A percentile compares a stretch with the other conserved stretches of the same genome.
These are phyloP conservation scores for Tricholoma matsutake DNA, from an alignment of 768 basidiomycete genomes.

Conservation along the genomic window DNA sequence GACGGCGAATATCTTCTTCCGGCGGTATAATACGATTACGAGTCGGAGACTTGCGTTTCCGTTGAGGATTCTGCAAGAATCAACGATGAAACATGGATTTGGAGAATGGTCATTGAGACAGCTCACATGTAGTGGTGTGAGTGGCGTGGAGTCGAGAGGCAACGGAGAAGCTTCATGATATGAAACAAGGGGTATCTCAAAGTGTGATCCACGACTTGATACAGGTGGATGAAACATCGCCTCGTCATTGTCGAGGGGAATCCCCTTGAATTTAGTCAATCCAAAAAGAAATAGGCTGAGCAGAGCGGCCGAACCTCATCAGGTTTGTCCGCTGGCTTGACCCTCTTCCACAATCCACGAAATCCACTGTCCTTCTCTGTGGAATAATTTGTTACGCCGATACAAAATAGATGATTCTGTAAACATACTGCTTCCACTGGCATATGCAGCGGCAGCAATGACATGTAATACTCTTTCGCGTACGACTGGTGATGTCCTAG, in stretches of 20 bases:
- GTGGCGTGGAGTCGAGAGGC: conserved; percentile 19
- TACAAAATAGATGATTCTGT: neutral
- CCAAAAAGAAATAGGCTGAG: neutral
- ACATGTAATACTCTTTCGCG: conserved; percentile 78
- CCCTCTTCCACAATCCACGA: conserved; percentile 72
- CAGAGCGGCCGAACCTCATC: conserved; percentile 53
- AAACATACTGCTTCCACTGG: conserved; percentile 47
- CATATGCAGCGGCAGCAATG: conserved; percentile 77
- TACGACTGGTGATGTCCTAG: conserved; percentile 74
- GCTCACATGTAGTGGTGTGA: conserved; percentile 25
- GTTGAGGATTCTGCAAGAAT: conserved; percentile 18
- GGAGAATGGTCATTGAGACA: conserved; percentile 7
- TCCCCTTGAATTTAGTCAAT: conserved; percentile 40
- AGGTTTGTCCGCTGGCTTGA: conserved; percentile 78
- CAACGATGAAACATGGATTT: conserved; percentile 3
- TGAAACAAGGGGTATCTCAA: conserved; percentile 36
- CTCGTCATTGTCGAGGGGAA: conserved; percentile 77
- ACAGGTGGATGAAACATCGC: conserved; percentile 74
- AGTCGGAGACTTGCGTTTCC: conserved; percentile 37
- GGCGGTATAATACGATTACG: conserved; percentile 55
- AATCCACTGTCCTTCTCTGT: conserved; percentile 48
- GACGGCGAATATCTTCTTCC: conserved; percentile 80
- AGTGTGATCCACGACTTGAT: conserved; percentile 36
- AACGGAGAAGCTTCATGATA: conserved; percentile 35
- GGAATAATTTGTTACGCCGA: neutral